Percentiles rank a stretch among this genome's conserved stretches.
phyloP scores from a whole-genome alignment of 129 eudicot species.

The Chrysanthemum lavandulifolium region DNA sequence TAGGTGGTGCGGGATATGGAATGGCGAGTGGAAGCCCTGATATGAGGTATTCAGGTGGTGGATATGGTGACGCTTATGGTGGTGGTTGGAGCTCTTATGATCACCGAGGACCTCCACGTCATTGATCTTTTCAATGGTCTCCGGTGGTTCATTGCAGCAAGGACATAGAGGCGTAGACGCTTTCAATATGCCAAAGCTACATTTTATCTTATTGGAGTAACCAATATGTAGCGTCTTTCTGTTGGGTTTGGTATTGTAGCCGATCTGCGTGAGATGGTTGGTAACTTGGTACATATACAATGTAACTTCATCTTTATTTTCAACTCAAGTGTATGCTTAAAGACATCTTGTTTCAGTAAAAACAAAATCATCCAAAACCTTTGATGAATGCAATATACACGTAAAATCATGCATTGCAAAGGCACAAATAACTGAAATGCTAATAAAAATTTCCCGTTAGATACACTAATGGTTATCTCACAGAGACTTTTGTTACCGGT shows the following conservation, averaged over 20 bases:
- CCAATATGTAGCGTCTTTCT: neutral
- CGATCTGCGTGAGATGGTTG: neutral
- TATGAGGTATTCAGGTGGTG: slow-evolving; percentile 52
- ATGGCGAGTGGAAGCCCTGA: slow-evolving; percentile 67
- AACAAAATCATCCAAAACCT: too few relatives aligned
- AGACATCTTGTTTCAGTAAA: neutral
- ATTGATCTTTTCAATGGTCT: slow-evolving; percentile 25
- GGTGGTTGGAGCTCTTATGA: slow-evolving; percentile 70
- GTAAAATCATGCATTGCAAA: too few relatives aligned
- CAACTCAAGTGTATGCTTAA: neutral
- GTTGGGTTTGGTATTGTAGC: slow-evolving; percentile 19
- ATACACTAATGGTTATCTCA: too few relatives aligned
- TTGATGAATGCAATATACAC: too few relatives aligned
- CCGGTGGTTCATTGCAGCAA: neutral
- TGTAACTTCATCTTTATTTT: slow-evolving; percentile 12
- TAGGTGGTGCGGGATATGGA: slow-evolving; percentile 72
- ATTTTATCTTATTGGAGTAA: neutral
- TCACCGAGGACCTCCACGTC: slow-evolving; percentile 63
- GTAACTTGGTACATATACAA: neutral
- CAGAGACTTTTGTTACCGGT: too few relatives aligned
- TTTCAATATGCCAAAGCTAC: neutral
- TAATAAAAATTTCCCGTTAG: too few relatives aligned
- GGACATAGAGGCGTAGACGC: neutral
- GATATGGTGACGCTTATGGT: slow-evolving; percentile 52
- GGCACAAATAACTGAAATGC: too few relatives aligned